Evolutionary conservation across 164 flowering plant genomes (phyloP).

Genomic region (Platanus orientalis): DNA sequence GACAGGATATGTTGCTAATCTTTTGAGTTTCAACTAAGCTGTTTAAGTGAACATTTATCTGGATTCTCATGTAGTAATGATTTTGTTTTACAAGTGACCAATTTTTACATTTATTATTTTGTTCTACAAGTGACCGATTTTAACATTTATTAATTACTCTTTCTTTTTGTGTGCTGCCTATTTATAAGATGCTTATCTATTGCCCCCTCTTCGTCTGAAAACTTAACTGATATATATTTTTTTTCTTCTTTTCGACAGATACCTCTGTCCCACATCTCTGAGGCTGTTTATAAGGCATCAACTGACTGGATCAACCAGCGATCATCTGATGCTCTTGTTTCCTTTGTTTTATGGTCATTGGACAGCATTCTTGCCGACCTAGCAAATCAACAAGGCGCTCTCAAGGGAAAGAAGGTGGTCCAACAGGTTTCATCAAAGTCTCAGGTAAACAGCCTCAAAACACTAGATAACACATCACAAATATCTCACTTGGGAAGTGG

Average conservation of each 20-base stretch:
- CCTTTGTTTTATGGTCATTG: slow-evolving; percentile 65
- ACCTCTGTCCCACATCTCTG: slow-evolving; percentile 69
- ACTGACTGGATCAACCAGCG: slow-evolving; percentile 77
- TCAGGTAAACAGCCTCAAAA: slow-evolving; percentile 69
- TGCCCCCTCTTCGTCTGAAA: too few relatives aligned
- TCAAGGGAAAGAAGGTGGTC: slow-evolving; percentile 65
- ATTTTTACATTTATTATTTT: too few relatives aligned
- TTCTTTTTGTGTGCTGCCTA: background rate
- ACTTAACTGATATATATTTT: too few relatives aligned
- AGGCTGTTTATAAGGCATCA: slow-evolving; percentile 76
- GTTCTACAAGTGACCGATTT: background rate
- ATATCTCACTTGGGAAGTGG: too few relatives aligned
- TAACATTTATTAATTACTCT: background rate
- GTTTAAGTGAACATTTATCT: too few relatives aligned
- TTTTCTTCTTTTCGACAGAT: slow-evolving; percentile 45
- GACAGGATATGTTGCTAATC: too few relatives aligned
- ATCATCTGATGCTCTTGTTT: slow-evolving; percentile 55
- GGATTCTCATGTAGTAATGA: too few relatives aligned
- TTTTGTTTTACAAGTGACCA: background rate
- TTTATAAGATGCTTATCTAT: too few relatives aligned
- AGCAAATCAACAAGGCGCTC: slow-evolving; percentile 46
- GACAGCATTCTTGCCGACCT: slow-evolving; percentile 71
- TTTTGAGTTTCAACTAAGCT: too few relatives aligned
- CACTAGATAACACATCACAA: too few relatives aligned
- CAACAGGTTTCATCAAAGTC: slow-evolving; percentile 69